Evolutionary conservation across 306 rosid genomes (phyloP), one percentile per base, ranked within the genome.

Genomic region (Sechiopsis laciniata): DNA sequence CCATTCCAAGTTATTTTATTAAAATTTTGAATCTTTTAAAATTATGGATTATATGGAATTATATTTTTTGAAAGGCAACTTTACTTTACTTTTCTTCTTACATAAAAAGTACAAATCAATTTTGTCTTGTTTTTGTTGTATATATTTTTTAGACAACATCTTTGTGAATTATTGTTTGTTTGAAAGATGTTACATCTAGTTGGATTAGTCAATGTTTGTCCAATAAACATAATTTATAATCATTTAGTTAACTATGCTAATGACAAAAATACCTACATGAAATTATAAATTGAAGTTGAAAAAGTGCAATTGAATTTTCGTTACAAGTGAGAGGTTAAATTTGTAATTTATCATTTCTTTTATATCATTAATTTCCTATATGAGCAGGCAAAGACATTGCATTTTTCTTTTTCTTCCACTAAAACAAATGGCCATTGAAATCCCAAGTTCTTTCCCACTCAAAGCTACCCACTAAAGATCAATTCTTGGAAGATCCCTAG

Each of bases 391-490:
- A n/a, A 6, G 21, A 16, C 3, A 7, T n/a, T 24, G 2, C 66
- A 24, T 13, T 32, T 35, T 32, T 63, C 7, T 9, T 63, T 14
- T 63, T 63, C 51, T n/a, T 16, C 70, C 70, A n/a, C 22, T 19
- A 40, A 17, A 54, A n/a, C 32, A 42, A 42, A 42, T 66, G 51
- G 3, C 7, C 20, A 46, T 21, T 35, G 22, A 35, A 16, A 35
- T 48, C 50, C 70, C 29, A 8, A 63, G 7, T 0, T 32, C 0
- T 35, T 17, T 45, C 10, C 56, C 73, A 46, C 37, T 68, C 35
- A 45, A 68, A 68, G 40, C 73, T 45, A 48, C 57, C 73, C 73
- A 67, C 73, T 45, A 45, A 14, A 16, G 15, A 45, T 20, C 35
- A 46, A 67, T 45, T 67, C 72, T 67, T 67, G 55, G 71, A 17